Percentiles rank a stretch among this genome's conserved stretches.
These are phyloP conservation scores for Penicillium sp. DNA, from an alignment of 2,329 filamentous ascomycete species.

Conservation along the genomic window DNA sequence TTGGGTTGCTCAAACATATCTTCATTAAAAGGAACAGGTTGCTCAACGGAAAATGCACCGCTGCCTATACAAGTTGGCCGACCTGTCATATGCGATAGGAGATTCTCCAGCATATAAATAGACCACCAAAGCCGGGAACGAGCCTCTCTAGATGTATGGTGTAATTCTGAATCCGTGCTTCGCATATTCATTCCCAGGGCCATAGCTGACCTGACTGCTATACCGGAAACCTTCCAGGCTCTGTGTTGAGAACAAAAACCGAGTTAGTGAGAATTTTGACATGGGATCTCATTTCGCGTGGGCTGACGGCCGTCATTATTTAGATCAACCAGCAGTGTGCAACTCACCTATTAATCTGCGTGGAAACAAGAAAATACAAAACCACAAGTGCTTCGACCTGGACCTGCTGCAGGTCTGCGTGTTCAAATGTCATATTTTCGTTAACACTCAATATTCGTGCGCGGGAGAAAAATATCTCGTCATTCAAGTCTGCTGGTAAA, in stretches of 20 bases:
- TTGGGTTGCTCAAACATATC: slow-evolving; percentile 27
- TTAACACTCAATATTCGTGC: slow-evolving; percentile 36
- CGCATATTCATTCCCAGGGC: slow-evolving; percentile 41
- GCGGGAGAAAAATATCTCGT: slow-evolving; percentile 38
- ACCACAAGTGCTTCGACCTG: slow-evolving; percentile 38
- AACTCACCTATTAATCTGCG: slow-evolving; percentile 42
- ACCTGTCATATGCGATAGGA: slow-evolving; percentile 40
- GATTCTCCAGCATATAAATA: slow-evolving; percentile 38
- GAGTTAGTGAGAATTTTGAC: neutral
- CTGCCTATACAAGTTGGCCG: slow-evolving; percentile 37
- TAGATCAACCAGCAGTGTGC: neutral
- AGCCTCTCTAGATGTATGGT: slow-evolving; percentile 36
- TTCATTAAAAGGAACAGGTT: slow-evolving; percentile 37
- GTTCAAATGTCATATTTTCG: slow-evolving; percentile 35
- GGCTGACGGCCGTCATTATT: no score
- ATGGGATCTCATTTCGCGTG: neutral
- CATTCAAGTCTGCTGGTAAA: slow-evolving; percentile 28
- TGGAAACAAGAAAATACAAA: slow-evolving; percentile 36
- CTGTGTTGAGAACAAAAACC: slow-evolving; percentile 18
- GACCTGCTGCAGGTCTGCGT: slow-evolving; percentile 41
- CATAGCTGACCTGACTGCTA: slow-evolving; percentile 38
- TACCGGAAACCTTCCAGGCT: slow-evolving; percentile 37
- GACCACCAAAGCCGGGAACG: slow-evolving; percentile 43
- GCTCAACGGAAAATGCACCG: slow-evolving; percentile 33
- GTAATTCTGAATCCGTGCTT: slow-evolving; percentile 32